Conservation (phyloP, 148 eudicot genomes). For the Diospyros kaki region DNA sequence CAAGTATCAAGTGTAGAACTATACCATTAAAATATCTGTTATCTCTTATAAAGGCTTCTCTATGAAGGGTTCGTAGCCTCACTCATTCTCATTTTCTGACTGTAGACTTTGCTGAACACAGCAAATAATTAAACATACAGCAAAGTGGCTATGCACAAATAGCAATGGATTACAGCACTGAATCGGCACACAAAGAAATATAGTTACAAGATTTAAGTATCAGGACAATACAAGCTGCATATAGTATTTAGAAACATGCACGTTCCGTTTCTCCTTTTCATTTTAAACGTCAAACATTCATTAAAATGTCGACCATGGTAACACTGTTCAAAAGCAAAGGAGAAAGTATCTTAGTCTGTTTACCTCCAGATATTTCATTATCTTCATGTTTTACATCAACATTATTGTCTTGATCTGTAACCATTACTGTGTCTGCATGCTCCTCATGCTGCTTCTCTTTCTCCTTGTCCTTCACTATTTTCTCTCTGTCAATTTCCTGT, state of each 20-base stretch:
- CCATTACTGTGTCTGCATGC: constrained; percentile 20
- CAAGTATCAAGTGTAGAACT: no score
- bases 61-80: not conserved
- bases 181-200: not conserved
- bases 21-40: not conserved
- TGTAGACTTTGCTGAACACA: not conserved
- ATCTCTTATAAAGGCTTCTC: not conserved
- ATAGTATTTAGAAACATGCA: not conserved
- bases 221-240: not conserved
- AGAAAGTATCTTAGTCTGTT: not conserved
- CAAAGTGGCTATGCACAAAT: not conserved
- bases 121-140: not conserved
- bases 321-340: not conserved
- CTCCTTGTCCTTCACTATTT: constrained; percentile 23
- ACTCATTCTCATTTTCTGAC: not conserved
- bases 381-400: constrained; percentile 29
- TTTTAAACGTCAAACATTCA: not conserved
- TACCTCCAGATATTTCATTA: constrained; percentile 35
- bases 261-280: not conserved
- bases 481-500: constrained; percentile 34
- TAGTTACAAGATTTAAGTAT: not conserved
- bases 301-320: not conserved
- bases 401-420: constrained; percentile 27
- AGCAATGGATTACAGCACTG: not conserved
- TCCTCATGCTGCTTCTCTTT: constrained; percentile 29